Conservation (phyloP, 2,329 filamentous ascomycete genomes). For the Ascochyta viciae-villosae region DNA sequence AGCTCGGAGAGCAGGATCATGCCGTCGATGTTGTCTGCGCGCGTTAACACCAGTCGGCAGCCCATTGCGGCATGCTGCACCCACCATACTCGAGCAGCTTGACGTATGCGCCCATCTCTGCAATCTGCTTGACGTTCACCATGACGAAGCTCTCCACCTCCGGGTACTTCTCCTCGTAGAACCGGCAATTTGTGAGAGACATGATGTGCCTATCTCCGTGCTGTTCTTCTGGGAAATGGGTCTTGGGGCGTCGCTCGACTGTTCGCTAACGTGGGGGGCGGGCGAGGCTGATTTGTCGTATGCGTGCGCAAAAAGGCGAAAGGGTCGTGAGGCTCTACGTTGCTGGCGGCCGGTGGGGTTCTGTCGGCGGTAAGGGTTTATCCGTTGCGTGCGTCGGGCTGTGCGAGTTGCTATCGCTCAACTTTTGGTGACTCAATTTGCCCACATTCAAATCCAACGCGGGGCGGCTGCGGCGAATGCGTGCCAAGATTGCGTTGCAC, state of each 20-base stretch:
- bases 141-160: conserved; percentile 99
- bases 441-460: conserved; percentile 14
- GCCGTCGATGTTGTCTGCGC: conserved; percentile 92
- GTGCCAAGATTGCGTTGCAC: background rate
- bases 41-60: conserved; percentile 9
- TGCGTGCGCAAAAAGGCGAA: conserved; percentile 6
- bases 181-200: conserved; percentile 96
- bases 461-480: conserved; percentile 12
- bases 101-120: conserved; percentile 99
- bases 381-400: conserved; percentile 14
- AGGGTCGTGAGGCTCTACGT: conserved; percentile 13
- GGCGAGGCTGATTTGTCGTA: conserved; percentile 9
- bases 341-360: conserved; percentile 13
- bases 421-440: conserved; percentile 19
- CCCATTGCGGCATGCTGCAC: conserved; percentile 3
- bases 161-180: conserved; percentile 96
- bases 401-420: background rate
- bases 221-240: conserved; percentile 12
- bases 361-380: conserved; percentile 11
- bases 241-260: conserved; percentile 20
- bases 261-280: conserved; percentile 9
- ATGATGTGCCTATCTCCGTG: conserved; percentile 62
- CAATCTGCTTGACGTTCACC: conserved; percentile 99
- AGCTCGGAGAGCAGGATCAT: conserved; percentile 99
- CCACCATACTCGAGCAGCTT: conserved; percentile 90